Evolutionary conservation across 352 stramenopile genomes (phyloP).

Genomic region (Phytophthora litchii): DNA sequence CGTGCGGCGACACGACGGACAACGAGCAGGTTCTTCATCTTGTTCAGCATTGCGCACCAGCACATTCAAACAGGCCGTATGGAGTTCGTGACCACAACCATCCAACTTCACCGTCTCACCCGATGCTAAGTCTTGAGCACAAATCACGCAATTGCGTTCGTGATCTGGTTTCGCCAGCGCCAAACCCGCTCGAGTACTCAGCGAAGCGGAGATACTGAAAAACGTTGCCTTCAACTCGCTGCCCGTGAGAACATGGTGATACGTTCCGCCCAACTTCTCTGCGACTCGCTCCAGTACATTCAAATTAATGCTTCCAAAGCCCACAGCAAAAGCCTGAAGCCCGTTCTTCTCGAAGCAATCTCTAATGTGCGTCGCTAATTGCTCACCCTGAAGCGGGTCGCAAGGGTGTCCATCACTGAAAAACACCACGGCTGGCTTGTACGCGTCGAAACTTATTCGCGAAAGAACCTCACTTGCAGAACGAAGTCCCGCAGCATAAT

Average conservation of each 20-base stretch:
- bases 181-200: slow-evolving; percentile 63
- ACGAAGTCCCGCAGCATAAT: slow-evolving; percentile 56
- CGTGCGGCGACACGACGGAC: slow-evolving; percentile 36
- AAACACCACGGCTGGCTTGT: slow-evolving; percentile 77
- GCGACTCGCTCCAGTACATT: slow-evolving; percentile 60
- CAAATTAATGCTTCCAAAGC: slow-evolving; percentile 76
- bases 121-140: slow-evolving; percentile 56
- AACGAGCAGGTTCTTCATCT: slow-evolving; percentile 27
- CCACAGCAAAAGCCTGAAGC: slow-evolving; percentile 67
- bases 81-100: slow-evolving; percentile 57
- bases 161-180: slow-evolving; percentile 63
- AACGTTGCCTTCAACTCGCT: slow-evolving; percentile 82
- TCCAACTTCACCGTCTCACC: slow-evolving; percentile 51
- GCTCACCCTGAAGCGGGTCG: slow-evolving; percentile 49
- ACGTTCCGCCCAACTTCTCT: slow-evolving; percentile 58
- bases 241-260: slow-evolving; percentile 63
- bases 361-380: slow-evolving; percentile 61
- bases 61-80: slow-evolving; percentile 48
- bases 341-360: slow-evolving; percentile 63
- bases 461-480: slow-evolving; percentile 74
- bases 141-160: slow-evolving; percentile 68
- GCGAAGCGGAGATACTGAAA: slow-evolving; percentile 72
- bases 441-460: slow-evolving; percentile 56
- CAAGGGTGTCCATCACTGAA: slow-evolving; percentile 77
- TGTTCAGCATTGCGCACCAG: slow-evolving; percentile 41